Percentiles rank a stretch among this genome's conserved stretches.
Evolutionary conservation across 2,329 filamentous ascomycete species (phyloP).

Genomic region (Blastomyces silverae): DNA sequence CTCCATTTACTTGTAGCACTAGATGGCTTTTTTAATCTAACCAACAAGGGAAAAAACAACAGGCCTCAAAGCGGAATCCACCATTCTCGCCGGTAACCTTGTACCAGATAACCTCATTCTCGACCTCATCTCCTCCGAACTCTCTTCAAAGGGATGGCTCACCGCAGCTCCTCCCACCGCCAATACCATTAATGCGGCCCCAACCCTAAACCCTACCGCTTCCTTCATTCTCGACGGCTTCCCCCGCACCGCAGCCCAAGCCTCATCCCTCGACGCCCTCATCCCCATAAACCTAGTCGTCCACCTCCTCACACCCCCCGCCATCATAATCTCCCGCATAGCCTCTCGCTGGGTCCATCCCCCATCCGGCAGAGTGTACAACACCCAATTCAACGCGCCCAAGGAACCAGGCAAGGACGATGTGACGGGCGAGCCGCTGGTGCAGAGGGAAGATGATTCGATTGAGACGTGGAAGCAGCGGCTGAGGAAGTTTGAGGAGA

Average conservation of each 20-base stretch:
- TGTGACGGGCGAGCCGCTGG: slow-evolving; percentile 77
- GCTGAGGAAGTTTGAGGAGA: slow-evolving; percentile 78
- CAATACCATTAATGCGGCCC: slow-evolving; percentile 28
- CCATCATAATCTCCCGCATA: slow-evolving; percentile 83
- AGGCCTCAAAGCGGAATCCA: slow-evolving; percentile 86
- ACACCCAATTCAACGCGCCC: slow-evolving; percentile 85
- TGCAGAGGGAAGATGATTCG: slow-evolving; percentile 76
- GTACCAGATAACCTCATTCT: slow-evolving; percentile 89
- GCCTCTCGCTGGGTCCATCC: slow-evolving; percentile 90
- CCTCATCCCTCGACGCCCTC: slow-evolving; percentile 65
- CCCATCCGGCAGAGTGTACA: slow-evolving; percentile 87
- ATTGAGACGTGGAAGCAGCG: slow-evolving; percentile 78
- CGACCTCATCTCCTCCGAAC: slow-evolving; percentile 83
- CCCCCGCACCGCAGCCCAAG: slow-evolving; percentile 78
- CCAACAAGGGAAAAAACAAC: slow-evolving; percentile 14
- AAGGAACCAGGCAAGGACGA: slow-evolving; percentile 77
- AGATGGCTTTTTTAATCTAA: slow-evolving; percentile 19
- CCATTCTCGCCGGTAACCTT: slow-evolving; percentile 82
- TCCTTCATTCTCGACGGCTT: slow-evolving; percentile 97
- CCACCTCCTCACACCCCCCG: slow-evolving; percentile 74
- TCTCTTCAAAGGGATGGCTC: slow-evolving; percentile 80
- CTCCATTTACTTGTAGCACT: not conserved
- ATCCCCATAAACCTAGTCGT: slow-evolving; percentile 95
- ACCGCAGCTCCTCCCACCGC: slow-evolving; percentile 32
- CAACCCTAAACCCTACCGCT: slow-evolving; percentile 62